Conservation (phyloP, 2,329 filamentous ascomycete species). For the Trichoderma endophyticum region DNA sequence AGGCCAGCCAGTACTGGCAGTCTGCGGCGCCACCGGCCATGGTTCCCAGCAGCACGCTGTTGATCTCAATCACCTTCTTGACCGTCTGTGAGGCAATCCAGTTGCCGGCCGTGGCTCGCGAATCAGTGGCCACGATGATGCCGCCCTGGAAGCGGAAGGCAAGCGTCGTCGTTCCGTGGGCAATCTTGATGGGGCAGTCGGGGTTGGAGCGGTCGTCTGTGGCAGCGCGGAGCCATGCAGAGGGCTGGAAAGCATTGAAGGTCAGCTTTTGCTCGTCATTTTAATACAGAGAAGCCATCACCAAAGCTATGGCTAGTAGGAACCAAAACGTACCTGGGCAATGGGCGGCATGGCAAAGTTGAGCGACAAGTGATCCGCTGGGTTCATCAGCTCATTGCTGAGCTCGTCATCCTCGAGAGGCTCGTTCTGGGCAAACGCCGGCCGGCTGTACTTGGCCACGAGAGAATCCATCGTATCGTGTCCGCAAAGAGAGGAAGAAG, state of each 20-base stretch:
- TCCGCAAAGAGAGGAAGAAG: background rate
- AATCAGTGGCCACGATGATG: conserved; percentile 98
- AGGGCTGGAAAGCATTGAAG: conserved; percentile 58
- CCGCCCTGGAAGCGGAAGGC: conserved; percentile 98
- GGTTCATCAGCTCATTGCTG: conserved; percentile 70
- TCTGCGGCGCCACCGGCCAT: conserved; percentile 99
- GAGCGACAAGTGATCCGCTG: conserved; percentile 73
- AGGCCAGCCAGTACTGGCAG: conserved; percentile 99
- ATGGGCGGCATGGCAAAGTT: conserved; percentile 95
- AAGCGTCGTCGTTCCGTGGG: conserved; percentile 96
- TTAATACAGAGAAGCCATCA: background rate
- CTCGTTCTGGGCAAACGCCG: conserved; percentile 69
- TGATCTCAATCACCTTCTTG: conserved; percentile 99
- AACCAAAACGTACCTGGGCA: conserved; percentile 64
- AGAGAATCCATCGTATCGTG: conserved; percentile 74
- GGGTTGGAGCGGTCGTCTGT: conserved; percentile 98
- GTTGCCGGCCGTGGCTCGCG: conserved; percentile 92
- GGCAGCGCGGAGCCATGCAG: conserved; percentile 91
- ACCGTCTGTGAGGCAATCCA: conserved; percentile 99
- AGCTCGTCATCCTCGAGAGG: conserved; percentile 64
- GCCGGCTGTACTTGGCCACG: conserved; percentile 85
- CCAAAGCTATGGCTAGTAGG: background rate
- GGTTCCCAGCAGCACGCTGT: conserved; percentile 87
- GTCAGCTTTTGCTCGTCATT: background rate
- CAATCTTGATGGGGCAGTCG: conserved; percentile 97